Percentiles rank a stretch among this genome's conserved stretches.
Evolutionary conservation across 2,329 filamentous ascomycete genomes (phyloP).

Genomic region (Bipolaris victoriae): DNA sequence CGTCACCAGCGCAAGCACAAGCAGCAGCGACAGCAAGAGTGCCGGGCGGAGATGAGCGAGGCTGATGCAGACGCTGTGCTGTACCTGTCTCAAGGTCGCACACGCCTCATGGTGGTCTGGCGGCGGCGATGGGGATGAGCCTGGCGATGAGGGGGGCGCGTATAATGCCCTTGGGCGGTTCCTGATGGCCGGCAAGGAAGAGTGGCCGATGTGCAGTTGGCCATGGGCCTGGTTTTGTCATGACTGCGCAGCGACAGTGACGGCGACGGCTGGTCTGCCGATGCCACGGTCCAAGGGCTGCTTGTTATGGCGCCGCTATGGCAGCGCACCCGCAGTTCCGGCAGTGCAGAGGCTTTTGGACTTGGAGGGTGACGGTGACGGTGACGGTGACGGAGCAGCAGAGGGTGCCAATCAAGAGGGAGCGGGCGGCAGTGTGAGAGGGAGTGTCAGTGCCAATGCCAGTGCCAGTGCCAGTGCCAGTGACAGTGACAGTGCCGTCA

Average conservation of each 20-base stretch:
- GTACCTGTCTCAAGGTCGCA: constrained; percentile 21
- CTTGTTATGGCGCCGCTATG: constrained; percentile 37
- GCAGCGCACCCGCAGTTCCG: constrained; percentile 45
- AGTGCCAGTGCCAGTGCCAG: neutral
- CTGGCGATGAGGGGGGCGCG: neutral
- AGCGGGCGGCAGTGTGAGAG: neutral
- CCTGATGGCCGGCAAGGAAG: constrained; percentile 25
- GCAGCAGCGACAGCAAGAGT: neutral
- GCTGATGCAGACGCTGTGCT: constrained; percentile 10
- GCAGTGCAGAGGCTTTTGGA: constrained; percentile 26
- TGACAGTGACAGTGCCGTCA: no score
- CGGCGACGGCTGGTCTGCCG: neutral
- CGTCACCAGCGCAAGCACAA: constrained; percentile 15
- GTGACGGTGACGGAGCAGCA: constrained; percentile 1
- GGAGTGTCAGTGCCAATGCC: neutral
- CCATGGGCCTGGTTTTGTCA: constrained; percentile 26
- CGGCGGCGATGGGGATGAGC: neutral
- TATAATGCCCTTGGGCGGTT: constrained; percentile 6
- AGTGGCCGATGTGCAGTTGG: constrained; percentile 18
- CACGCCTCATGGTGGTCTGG: constrained; percentile 16
- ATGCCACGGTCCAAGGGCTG: constrained; percentile 1
- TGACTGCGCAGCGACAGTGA: constrained; percentile 40
- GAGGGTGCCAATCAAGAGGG: constrained; percentile 6
- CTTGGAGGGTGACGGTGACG: no score
- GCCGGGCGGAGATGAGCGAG: constrained; percentile 14